Conservation (phyloP, 495 filamentous ascomycete genomes). For the Endocarpon pusillum region DNA sequence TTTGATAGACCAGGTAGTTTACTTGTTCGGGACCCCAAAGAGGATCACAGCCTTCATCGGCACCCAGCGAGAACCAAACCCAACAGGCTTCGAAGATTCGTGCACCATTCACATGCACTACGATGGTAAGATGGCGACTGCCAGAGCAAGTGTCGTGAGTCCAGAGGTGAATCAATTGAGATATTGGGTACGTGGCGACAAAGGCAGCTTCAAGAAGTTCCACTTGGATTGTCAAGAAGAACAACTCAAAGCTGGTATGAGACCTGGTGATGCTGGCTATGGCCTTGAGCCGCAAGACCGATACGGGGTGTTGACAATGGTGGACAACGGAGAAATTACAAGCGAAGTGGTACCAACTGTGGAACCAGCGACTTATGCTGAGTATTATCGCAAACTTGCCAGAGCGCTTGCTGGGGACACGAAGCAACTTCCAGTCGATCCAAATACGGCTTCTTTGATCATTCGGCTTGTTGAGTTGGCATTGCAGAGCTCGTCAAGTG, state of each 20-base stretch:
- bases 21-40: slow-evolving; percentile 60
- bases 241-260: slow-evolving; percentile 52
- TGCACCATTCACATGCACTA: slow-evolving; percentile 57
- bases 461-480: slow-evolving; percentile 60
- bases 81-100: slow-evolving; percentile 46
- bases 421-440: slow-evolving; percentile 52
- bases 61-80: slow-evolving; percentile 41
- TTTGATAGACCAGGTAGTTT: slow-evolving; percentile 63
- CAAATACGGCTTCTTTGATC: slow-evolving; percentile 51
- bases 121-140: slow-evolving; percentile 39
- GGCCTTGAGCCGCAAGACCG: slow-evolving; percentile 43
- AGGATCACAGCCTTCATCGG: slow-evolving; percentile 50
- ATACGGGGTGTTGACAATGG: slow-evolving; percentile 32
- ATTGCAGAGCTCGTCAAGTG: slow-evolving; percentile 45
- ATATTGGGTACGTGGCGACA: slow-evolving; percentile 67
- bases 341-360: slow-evolving; percentile 38
- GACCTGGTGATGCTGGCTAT: slow-evolving; percentile 45
- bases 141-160: slow-evolving; percentile 53
- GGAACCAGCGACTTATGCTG: slow-evolving; percentile 51
- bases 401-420: slow-evolving; percentile 42
- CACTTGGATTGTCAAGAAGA: slow-evolving; percentile 71
- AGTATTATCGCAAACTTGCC: slow-evolving; percentile 55
- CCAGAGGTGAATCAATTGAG: slow-evolving; percentile 53
- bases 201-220: slow-evolving; percentile 67
- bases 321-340: slow-evolving; percentile 23